phyloP scores from a whole-genome alignment of 345 rosid genomes.

The Psidium guajava region DNA sequence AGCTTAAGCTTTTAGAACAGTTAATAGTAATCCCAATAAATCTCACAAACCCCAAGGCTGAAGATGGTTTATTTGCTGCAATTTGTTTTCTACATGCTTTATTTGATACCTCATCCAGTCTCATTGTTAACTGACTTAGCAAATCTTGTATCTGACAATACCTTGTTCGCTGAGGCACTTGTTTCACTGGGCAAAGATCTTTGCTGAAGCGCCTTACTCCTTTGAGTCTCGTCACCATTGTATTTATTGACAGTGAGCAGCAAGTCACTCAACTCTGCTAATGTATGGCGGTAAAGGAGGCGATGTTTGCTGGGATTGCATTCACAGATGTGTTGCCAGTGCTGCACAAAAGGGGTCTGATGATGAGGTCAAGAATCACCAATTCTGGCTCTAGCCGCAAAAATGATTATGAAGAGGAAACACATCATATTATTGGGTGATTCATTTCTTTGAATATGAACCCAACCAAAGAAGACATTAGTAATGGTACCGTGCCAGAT shows the following conservation, averaged over 20 bases:
- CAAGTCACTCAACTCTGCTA: constrained; percentile 59
- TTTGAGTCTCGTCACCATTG: constrained; percentile 22
- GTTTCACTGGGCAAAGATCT: constrained; percentile 28
- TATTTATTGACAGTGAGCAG: constrained; percentile 29
- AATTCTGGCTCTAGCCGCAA: background rate
- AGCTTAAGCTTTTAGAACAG: no score
- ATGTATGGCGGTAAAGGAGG: constrained; percentile 69
- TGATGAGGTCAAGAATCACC: background rate
- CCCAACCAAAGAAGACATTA: background rate
- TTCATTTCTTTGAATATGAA: background rate
- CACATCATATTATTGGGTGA: background rate
- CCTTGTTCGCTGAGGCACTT: constrained; percentile 49
- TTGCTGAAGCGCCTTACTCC: constrained; percentile 18
- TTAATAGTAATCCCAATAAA: no score
- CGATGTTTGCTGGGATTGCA: constrained; percentile 57
- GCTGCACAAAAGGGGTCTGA: constrained; percentile 43
- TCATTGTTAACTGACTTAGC: background rate
- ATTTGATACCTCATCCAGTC: background rate
- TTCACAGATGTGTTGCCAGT: constrained; percentile 84
- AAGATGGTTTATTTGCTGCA: background rate
- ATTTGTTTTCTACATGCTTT: background rate
- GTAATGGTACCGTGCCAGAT: background rate
- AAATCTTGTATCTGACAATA: background rate
- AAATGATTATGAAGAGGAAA: background rate
- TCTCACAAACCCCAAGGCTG: background rate